These are phyloP conservation scores for Citrus trifoliata DNA, from an alignment of 345 rosid genomes.

Conservation along the genomic window DNA sequence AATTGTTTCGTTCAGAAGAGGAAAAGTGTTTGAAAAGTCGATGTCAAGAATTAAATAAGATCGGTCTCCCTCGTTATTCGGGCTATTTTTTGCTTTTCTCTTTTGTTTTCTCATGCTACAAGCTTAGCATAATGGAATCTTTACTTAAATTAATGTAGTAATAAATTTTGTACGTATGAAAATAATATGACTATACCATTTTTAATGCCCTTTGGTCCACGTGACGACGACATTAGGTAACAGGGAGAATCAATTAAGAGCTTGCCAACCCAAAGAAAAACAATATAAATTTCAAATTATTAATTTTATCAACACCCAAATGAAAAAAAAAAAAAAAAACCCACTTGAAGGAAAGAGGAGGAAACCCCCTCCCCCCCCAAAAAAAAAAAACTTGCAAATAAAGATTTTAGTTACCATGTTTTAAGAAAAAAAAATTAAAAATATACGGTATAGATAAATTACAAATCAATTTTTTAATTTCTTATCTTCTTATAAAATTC, in stretches of 20 bases:
- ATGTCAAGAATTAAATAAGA: conserved; percentile 21
- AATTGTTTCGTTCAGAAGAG: not conserved
- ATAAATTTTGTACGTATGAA: not conserved
- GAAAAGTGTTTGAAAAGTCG: conserved; percentile 12
- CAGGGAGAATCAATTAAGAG: not conserved
- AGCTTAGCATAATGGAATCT: not conserved
- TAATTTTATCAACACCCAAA: not conserved
- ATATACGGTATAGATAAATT: accelerated
- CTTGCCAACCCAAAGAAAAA: not conserved
- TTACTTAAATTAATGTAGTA: not conserved
- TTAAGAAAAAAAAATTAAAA: no score
- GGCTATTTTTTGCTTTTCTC: conserved; percentile 7
- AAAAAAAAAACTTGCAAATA: no score
- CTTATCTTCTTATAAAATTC: no score
- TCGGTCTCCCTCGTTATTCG: conserved; percentile 21
- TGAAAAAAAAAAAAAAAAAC: no score
- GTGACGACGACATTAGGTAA: not conserved
- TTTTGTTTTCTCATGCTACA: not conserved
- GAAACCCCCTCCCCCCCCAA: accelerated
- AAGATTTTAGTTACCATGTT: no score
- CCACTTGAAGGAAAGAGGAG: not conserved
- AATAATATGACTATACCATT: not conserved
- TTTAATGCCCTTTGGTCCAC: not conserved
- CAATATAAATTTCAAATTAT: not conserved
- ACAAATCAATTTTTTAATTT: no score